Evolutionary conservation across 2,329 filamentous ascomycete species (phyloP), one percentile per base, ranked within the genome.

Genomic region (Fusarium lateritium): DNA sequence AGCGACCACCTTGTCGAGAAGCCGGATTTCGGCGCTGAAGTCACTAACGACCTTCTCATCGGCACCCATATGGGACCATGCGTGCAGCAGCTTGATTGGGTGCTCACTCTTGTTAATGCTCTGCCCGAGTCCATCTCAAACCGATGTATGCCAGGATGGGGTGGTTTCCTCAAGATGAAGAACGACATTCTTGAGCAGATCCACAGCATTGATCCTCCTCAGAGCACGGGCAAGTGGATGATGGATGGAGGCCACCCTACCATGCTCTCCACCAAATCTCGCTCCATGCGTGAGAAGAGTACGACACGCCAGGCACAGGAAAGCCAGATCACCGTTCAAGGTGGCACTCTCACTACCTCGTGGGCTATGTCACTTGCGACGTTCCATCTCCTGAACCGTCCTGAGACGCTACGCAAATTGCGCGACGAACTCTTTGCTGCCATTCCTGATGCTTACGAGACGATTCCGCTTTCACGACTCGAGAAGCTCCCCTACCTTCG

Each of bases 401-500:
- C 76, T 0, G 63, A 65, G 28, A 75, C 74, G 11, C 71, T 80
- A 19, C 71, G 69, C 26, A 73, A 71, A 52, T 74, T 80, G 15
- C 76, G 78, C n/a, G 76, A 79, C 56, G 79, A 80, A 62, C 74
- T 81, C 10, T 78, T 78, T 45, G 73, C 68, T 5, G 76, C 75
- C 7, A 77, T 80, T 11, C 76, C 79, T 2, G 69, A 79, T 40
- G 69, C 74, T 13, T 61, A 75, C 43, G 72, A 76, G 46, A 55
- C 70, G 3, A 60, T 73, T 7, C 67, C 77, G 7, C 62, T 79
- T 14, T 71, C 76, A 4, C 64, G 70, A 43, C 70, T 81, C 3
- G 78, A 80, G 55, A 75, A 66, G 40, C 71, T 83, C 28, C 79
- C 80, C 0, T 86, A 85, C 65, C 79, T 87, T 26, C 75, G 80